Evolutionary conservation across 495 filamentous ascomycete species (phyloP), one percentile per base, ranked within the genome.

Genomic region (Viridothelium virens): DNA sequence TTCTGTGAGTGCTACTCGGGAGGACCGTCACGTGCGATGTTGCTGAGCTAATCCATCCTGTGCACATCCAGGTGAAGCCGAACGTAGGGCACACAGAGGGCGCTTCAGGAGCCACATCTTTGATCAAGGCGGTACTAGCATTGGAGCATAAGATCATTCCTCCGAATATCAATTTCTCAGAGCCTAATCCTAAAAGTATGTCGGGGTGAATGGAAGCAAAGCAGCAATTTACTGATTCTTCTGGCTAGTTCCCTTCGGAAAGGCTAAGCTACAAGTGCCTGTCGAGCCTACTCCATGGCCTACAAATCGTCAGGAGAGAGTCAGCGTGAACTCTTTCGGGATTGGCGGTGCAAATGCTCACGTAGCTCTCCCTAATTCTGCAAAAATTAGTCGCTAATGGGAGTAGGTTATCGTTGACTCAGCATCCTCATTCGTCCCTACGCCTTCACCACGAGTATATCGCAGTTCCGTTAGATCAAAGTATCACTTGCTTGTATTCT

Each of bases 91-190:
- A 88, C 69, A 66, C 80, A 1, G 86, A 87, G 69, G 82, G 79
- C 9, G 79, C 80, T 9, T 80, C 79, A 63, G 85, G 86, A 25
- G 76, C 87, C 34, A 77, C 83, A 0, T 81, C 80, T 3, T 68
- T 88, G 3, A 83, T 88, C 64, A 88, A 88, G 67, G 79, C 80
- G 0, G 74, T 79, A 16, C 65, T 86, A 56, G 84, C 84, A 77
- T 73, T 88, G 44, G 84, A 88, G 65, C 79, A 81, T 68, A 81
- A 80, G 31, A 63, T 75, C 38, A 81, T 85, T 36, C 81, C 78
- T 3, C 76, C 79, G 3, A 77, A 71, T 61, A 70, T 77, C 47
- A 76, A 77, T 64, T 78, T 80, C 46, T 71, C 80, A 37, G 72
- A 73, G 33, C 76, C 77, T 2, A 84, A 84, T 56, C 76, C 77